Percentiles rank a stretch among this genome's conserved stretches.
phyloP scores from a whole-genome alignment of 2,329 filamentous ascomycete species.

The Colletotrichum siamense region DNA sequence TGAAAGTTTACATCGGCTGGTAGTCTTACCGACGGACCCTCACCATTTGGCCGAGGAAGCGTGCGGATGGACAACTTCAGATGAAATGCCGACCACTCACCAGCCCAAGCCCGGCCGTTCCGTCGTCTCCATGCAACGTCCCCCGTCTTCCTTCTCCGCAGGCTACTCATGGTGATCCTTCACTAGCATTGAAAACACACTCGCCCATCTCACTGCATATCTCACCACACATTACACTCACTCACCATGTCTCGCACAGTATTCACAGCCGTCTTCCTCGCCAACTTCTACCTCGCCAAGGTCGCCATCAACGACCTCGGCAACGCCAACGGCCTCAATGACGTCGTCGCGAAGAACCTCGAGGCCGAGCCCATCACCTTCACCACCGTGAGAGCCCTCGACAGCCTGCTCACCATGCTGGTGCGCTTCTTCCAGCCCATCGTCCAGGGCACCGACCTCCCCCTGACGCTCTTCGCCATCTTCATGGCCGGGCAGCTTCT shows the following conservation, averaged over 20 bases:
- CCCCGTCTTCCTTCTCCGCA: neutral
- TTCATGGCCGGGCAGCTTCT: conserved; percentile 26
- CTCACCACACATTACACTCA: neutral
- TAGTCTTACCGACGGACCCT: neutral
- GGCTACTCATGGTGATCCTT: neutral
- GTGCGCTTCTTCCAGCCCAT: conserved; percentile 24
- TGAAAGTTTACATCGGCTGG: neutral
- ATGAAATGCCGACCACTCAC: neutral
- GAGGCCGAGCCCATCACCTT: conserved; percentile 9
- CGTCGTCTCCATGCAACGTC: neutral
- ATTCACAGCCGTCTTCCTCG: neutral
- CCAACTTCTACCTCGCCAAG: conserved; percentile 12
- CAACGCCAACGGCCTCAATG: neutral
- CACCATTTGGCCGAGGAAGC: neutral
- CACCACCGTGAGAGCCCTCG: conserved; percentile 23
- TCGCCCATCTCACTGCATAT: neutral
- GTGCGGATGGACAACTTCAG: neutral
- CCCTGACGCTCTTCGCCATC: conserved; percentile 22
- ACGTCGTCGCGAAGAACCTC: neutral
- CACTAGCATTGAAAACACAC: neutral
- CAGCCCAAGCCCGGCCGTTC: neutral
- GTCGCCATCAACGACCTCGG: conserved; percentile 5
- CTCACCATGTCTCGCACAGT: neutral
- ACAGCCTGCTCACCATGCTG: conserved; percentile 21
- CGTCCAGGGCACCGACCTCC: conserved; percentile 13